Base-by-base conservation (phyloP, 352 stramenopile species). In the Pilasporangium apinafurcum region DNA sequence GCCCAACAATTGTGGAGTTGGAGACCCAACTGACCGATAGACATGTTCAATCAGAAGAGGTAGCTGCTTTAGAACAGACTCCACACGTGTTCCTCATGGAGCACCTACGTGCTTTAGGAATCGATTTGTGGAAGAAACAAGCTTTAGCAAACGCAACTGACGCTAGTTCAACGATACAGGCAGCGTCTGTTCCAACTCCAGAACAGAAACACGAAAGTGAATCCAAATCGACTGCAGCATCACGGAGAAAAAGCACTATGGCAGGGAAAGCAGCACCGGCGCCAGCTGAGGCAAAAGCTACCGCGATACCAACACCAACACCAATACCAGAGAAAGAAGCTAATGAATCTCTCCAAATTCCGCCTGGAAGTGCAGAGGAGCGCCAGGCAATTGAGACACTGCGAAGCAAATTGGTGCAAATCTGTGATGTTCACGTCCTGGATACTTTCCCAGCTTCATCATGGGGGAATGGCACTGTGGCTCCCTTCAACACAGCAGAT, bases 211-310 rank as follows among this genome's bases (percentile, higher is more conserved):
- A n/a, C n/a, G n/a, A n/a, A n/a, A n/a, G n/a, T 9, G 57, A 62
- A 18, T 8, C 40, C 8, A 56, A 65, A 32, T 22, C 40, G 39
- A 37, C 27, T 5, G 24, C 29, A 8, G 37, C 41, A 13, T 22
- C 49, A 17, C 43, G 39, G 16, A 65, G 65, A 39, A 70, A 70
- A 45, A 46, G 56, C 10, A 49, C 51, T 1, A 10, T 27, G 18
- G 21, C 32, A n/a, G 14, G 28, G 8, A 52, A 29, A 45, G 24
- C 30, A 8, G 10, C 37, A 21, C 17, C 26, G 9, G 47, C 20
- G 6, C 21, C 17, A 16, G 35, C 27, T 29, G 37, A 22, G 20
- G 17, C 12, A 10, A 28, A 30, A 38, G 17, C 18, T n/a, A n/a
- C n/a, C 17, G 16, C 8, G 1, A 5, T 10, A 14, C n/a, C 14